Conservation (phyloP, 495 filamentous ascomycete species). For the Talaromyces proteolyticus region DNA sequence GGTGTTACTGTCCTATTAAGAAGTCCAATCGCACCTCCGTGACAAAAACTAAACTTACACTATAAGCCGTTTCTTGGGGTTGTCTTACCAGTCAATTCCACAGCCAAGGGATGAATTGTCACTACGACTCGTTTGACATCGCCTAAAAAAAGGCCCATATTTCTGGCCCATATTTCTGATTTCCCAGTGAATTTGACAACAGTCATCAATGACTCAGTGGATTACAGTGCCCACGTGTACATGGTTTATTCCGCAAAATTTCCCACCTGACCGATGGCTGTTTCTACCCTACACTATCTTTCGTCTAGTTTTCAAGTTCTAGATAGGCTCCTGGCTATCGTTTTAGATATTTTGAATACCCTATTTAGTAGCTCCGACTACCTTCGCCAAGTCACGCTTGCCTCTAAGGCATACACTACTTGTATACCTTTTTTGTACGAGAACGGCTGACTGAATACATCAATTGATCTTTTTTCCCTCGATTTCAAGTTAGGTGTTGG, state of each 20-base stretch:
- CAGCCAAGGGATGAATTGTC: neutral
- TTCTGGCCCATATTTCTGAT: no score
- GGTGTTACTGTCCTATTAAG: neutral
- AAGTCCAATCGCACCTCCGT: neutral
- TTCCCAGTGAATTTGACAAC: neutral
- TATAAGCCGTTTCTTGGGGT: neutral
- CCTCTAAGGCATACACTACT: neutral
- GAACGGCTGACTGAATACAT: neutral
- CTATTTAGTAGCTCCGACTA: neutral
- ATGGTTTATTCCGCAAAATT: neutral
- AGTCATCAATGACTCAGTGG: neutral
- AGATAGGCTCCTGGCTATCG: no score
- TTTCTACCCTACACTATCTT: neutral
- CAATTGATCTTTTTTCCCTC: no score
- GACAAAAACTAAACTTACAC: neutral
- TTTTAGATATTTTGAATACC: no score
- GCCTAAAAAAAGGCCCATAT: neutral
- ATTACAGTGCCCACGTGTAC: neutral
- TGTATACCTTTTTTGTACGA: neutral
- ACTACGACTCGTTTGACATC: neutral
- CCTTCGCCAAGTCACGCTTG: neutral
- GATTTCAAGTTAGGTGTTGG: no score
- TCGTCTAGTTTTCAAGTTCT: no score
- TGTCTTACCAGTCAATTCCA: neutral
- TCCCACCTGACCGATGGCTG: neutral